Conservation (phyloP, 805 yeast genomes). For the Zygosaccharomyces gambellarensis region DNA sequence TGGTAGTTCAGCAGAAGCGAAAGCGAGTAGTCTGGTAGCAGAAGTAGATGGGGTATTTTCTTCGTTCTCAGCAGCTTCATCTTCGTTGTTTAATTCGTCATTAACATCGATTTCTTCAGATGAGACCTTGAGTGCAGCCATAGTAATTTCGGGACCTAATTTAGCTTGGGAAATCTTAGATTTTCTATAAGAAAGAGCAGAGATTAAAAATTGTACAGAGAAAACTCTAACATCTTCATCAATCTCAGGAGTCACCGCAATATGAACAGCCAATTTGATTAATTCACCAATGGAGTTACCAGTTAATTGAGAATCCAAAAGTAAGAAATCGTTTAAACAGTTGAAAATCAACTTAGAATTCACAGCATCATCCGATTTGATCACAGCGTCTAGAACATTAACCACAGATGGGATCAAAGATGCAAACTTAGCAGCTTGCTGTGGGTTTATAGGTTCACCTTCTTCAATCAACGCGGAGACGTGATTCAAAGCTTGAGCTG, state of each 20-base stretch:
- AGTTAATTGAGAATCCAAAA: constrained; percentile 70
- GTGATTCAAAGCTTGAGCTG: constrained; percentile 70
- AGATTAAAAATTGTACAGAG: constrained; percentile 78
- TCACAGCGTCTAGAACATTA: constrained; percentile 68
- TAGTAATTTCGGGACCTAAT: constrained; percentile 75
- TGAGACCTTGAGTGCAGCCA: constrained; percentile 69
- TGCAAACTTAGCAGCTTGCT: constrained; percentile 50
- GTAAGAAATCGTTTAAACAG: constrained; percentile 73
- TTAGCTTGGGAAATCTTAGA: constrained; percentile 73
- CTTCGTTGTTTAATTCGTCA: constrained; percentile 69
- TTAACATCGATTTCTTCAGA: constrained; percentile 78
- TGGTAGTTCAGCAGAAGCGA: constrained; percentile 78
- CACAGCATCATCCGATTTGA: constrained; percentile 65
- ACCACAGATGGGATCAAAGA: constrained; percentile 75
- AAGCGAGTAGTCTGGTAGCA: constrained; percentile 75
- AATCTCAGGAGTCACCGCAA: constrained; percentile 57
- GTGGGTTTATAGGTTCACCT: constrained; percentile 44
- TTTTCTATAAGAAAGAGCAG: constrained; percentile 75
- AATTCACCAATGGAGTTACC: constrained; percentile 70
- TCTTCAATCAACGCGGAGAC: constrained; percentile 67
- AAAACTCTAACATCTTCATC: constrained; percentile 81
- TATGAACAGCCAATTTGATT: constrained; percentile 68
- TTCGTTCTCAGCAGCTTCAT: constrained; percentile 89
- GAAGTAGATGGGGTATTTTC: constrained; percentile 75
- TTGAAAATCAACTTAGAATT: constrained; percentile 73